A percentile compares a stretch with the other conserved stretches of the same genome.
Evolutionary conservation across 306 rosid genomes (phyloP).

Genomic region (Herpetospermum pedunculosum): DNA sequence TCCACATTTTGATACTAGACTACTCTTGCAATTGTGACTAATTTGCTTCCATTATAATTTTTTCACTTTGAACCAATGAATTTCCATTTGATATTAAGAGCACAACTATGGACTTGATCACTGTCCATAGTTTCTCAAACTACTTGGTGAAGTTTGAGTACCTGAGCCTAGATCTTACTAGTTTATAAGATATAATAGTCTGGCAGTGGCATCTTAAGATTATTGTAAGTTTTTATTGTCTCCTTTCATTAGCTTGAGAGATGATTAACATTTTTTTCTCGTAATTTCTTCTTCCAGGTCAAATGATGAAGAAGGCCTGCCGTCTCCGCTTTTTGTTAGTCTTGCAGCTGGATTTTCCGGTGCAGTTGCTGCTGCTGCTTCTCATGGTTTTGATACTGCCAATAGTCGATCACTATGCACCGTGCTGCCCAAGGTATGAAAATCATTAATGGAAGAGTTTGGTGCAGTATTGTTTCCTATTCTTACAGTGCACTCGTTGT

Average conservation of each 20-base stretch:
- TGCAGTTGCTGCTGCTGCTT: constrained; percentile 83
- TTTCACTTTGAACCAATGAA: neutral
- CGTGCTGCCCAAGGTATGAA: constrained; percentile 67
- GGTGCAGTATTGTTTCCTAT: neutral
- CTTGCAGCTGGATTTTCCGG: constrained; percentile 85
- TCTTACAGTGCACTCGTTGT: neutral
- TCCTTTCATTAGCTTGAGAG: neutral
- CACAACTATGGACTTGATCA: neutral
- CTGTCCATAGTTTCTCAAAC: neutral
- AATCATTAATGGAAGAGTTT: neutral
- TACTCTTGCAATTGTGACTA: neutral
- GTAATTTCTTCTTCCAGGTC: constrained; percentile 32
- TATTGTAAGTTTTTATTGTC: neutral
- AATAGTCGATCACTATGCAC: constrained; percentile 62
- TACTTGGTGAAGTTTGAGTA: neutral
- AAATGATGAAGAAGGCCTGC: constrained; percentile 56
- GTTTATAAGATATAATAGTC: neutral
- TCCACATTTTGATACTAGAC: neutral
- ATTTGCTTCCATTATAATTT: neutral
- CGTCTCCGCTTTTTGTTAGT: constrained; percentile 64
- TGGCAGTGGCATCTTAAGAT: neutral
- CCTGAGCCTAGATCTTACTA: neutral
- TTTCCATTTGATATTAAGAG: neutral
- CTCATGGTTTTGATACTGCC: constrained; percentile 89
- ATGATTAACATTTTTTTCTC: neutral